Evolutionary conservation across 2,329 filamentous ascomycete species (phyloP).

Genomic region (Graphilbum ipis-grandicollis): DNA sequence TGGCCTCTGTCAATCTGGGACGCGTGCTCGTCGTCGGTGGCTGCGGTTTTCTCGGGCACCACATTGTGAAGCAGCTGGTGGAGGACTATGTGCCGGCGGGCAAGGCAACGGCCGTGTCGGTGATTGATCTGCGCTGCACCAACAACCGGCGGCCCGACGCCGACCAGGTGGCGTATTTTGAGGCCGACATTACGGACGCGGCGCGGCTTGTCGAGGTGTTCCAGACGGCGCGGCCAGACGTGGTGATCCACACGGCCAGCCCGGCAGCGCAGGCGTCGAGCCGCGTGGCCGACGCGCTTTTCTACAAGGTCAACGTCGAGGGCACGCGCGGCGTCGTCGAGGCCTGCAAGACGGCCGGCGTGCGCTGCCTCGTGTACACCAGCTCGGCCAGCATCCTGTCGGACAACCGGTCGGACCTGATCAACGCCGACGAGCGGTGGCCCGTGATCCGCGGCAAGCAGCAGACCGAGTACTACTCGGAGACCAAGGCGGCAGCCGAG

Average conservation of each 20-base stretch:
- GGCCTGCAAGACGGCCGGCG: slow-evolving; percentile 50
- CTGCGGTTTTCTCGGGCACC: slow-evolving; percentile 70
- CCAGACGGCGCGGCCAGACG: slow-evolving; percentile 49
- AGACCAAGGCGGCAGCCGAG: slow-evolving; percentile 82
- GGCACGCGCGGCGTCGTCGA: slow-evolving; percentile 66
- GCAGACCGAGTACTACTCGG: slow-evolving; percentile 71
- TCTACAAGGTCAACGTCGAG: slow-evolving; percentile 73
- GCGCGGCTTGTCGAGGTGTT: slow-evolving; percentile 46
- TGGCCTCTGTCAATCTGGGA: slow-evolving; percentile 29
- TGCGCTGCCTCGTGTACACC: slow-evolving; percentile 78
- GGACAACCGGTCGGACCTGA: slow-evolving; percentile 62
- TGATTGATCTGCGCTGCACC: slow-evolving; percentile 54
- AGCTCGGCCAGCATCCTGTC: slow-evolving; percentile 76
- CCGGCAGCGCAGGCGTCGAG: slow-evolving; percentile 39
- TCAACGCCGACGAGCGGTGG: slow-evolving; percentile 73
- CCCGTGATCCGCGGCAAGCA: slow-evolving; percentile 54
- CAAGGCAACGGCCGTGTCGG: slow-evolving; percentile 36
- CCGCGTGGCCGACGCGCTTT: slow-evolving; percentile 39
- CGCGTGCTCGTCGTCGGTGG: slow-evolving; percentile 65
- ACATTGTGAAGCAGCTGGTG: slow-evolving; percentile 59
- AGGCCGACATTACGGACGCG: slow-evolving; percentile 60
- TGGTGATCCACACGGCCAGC: slow-evolving; percentile 83
- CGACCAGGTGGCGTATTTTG: slow-evolving; percentile 46
- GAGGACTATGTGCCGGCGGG: slow-evolving; percentile 29
- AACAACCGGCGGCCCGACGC: slow-evolving; percentile 45